Conservation (phyloP, 2,329 filamentous ascomycete genomes). For the Trichophyton verrucosum region DNA sequence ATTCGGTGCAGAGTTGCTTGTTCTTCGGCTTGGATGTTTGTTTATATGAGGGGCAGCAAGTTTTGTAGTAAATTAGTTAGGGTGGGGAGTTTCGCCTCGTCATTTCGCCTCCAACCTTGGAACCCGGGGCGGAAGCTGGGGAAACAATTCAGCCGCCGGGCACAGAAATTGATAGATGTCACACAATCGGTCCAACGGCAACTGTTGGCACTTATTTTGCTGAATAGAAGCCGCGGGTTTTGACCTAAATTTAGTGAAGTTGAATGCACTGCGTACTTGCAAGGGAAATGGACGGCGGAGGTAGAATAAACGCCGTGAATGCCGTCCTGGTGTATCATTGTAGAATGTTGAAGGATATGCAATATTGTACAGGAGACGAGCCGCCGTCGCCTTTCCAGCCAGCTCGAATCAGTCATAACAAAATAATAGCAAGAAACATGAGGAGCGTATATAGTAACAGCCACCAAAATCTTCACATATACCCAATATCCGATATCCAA, state of each 20-base stretch:
- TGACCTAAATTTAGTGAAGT: not conserved
- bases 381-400: not conserved
- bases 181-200: not conserved
- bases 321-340: not conserved
- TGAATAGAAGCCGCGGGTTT: not conserved
- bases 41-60: constrained; percentile 1
- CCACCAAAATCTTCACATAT: not conserved
- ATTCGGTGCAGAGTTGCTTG: not conserved
- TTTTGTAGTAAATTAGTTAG: not conserved
- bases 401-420: not conserved
- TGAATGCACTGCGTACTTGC: not conserved
- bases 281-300: not conserved
- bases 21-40: not conserved
- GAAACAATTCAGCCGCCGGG: not conserved
- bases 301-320: not conserved
- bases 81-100: not conserved
- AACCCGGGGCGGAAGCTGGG: not conserved
- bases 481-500: constrained; percentile 1
- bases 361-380: constrained; percentile 1
- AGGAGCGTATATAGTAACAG: not conserved
- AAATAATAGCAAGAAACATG: not conserved
- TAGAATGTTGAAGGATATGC: not conserved
- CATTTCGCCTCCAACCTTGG: not conserved
- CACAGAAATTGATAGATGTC: not conserved
- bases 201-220: not conserved